Evolutionary conservation across 192 early-diverging fungal genomes (phyloP).

Genomic region (Coemansia sp.): DNA sequence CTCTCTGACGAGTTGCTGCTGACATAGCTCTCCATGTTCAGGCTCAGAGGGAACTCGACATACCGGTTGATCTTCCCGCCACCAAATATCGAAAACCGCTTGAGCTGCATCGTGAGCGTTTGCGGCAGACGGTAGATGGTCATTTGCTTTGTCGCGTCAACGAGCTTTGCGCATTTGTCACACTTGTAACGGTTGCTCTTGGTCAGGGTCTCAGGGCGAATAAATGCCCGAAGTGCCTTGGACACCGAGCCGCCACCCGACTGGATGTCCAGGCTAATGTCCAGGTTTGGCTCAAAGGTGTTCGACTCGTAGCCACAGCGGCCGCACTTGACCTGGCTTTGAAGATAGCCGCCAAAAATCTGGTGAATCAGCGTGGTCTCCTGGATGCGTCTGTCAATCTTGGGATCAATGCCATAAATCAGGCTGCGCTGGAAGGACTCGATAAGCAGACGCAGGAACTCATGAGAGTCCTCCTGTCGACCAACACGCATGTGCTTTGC

Average conservation of each 20-base stretch:
- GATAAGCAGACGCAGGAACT: conserved; percentile 75
- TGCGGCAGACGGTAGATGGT: conserved; percentile 71
- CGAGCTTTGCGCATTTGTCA: conserved; percentile 73
- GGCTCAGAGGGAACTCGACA: conserved; percentile 61
- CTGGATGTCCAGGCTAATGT: conserved; percentile 76
- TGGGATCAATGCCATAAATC: conserved; percentile 60
- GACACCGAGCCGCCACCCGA: conserved; percentile 59
- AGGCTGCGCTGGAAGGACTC: conserved; percentile 68
- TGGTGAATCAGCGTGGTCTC: conserved; percentile 75
- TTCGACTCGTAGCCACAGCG: conserved; percentile 72
- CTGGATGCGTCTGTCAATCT: conserved; percentile 69
- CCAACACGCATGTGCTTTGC: conserved; percentile 76
- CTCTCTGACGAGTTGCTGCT: conserved; percentile 43
- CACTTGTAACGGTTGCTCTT: conserved; percentile 78
- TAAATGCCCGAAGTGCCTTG: conserved; percentile 70
- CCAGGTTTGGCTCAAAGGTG: conserved; percentile 74
- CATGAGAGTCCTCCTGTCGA: conserved; percentile 88
- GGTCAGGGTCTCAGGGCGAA: conserved; percentile 64
- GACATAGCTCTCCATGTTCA: conserved; percentile 61
- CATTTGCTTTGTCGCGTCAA: conserved; percentile 80
- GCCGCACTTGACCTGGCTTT: conserved; percentile 73
- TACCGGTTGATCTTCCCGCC: conserved; percentile 70
- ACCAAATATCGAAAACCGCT: conserved; percentile 70
- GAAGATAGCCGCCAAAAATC: conserved; percentile 82
- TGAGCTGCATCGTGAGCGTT: conserved; percentile 77